Evolutionary conservation across 139 green algal species (phyloP).

Genomic region (Pseudopediastrum boryanum): DNA sequence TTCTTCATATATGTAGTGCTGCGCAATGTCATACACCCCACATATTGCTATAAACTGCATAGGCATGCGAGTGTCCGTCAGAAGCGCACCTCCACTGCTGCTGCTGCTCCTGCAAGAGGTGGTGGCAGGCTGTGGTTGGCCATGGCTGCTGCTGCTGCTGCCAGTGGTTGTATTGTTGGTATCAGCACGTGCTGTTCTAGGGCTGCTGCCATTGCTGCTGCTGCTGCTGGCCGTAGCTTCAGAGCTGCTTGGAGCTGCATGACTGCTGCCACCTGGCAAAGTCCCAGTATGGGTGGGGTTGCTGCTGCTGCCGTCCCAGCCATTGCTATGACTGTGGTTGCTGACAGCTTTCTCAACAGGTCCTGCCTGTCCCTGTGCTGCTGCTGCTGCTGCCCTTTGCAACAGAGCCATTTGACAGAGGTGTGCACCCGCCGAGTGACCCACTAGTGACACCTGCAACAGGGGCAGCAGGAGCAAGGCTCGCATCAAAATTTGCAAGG

Average conservation of each 20-base stretch:
- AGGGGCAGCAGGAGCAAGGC: neutral
- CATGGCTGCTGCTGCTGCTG: constrained; percentile 22
- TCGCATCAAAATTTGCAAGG: neutral
- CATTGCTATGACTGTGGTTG: no score
- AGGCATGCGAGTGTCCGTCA: constrained; percentile 49
- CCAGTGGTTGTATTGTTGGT: constrained; percentile 3
- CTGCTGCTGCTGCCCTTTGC: constrained; percentile 44
- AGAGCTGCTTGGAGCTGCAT: no score
- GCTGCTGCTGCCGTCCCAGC: no score
- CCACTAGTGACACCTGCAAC: constrained; percentile 61
- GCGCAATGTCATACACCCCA: constrained; percentile 84
- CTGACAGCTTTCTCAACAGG: no score
- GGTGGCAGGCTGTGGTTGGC: neutral
- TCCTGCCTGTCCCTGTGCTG: no score
- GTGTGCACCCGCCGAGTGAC: constrained; percentile 82
- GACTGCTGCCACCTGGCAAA: no score
- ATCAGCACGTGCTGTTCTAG: neutral
- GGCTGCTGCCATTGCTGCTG: neutral
- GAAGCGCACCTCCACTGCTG: constrained; percentile 3
- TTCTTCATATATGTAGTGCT: constrained; percentile 85
- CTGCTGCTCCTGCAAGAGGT: neutral
- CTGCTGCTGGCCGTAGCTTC: neutral
- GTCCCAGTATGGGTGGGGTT: no score
- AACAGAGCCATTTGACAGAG: constrained; percentile 78
- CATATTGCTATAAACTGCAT: constrained; percentile 50